phyloP scores from a whole-genome alignment of 176 grass and related monocot species.

The Tillandsia fasciculata region DNA sequence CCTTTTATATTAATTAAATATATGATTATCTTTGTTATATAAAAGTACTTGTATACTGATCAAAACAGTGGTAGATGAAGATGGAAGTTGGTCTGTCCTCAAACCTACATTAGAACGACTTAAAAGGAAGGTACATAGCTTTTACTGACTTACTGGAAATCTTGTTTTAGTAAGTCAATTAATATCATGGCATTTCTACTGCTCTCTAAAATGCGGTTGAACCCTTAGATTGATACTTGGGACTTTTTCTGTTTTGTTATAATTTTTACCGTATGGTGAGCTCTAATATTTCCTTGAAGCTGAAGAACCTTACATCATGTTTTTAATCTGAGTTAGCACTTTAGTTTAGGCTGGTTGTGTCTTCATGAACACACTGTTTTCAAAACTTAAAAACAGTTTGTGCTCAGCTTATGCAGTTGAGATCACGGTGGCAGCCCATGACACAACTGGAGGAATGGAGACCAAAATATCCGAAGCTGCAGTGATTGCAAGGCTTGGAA shows the following conservation, averaged over 20 bases:
- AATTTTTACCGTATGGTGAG: no score
- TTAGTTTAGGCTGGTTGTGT: no score
- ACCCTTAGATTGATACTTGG: no score
- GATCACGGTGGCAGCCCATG: constrained; percentile 82
- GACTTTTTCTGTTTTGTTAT: no score
- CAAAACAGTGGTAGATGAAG: constrained; percentile 62
- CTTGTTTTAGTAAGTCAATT: not conserved
- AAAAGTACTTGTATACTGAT: constrained; percentile 1
- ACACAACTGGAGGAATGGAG: constrained; percentile 92
- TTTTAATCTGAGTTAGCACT: no score
- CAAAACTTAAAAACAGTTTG: constrained; percentile 23
- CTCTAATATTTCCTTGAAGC: no score
- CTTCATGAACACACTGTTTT: not conserved
- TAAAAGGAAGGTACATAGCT: constrained; percentile 32
- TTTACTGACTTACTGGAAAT: not conserved
- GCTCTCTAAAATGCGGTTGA: not conserved
- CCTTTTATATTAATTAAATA: no score
- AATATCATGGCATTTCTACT: not conserved
- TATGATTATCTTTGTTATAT: not conserved
- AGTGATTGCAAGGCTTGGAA: constrained; percentile 66
- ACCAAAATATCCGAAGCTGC: constrained; percentile 88
- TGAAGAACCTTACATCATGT: no score
- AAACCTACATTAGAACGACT: constrained; percentile 44
- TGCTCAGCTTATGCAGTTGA: constrained; percentile 35
- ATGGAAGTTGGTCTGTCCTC: constrained; percentile 65